Conservation (phyloP, 2,329 filamentous ascomycete species). For the Aspergillus hiratsukae region DNA sequence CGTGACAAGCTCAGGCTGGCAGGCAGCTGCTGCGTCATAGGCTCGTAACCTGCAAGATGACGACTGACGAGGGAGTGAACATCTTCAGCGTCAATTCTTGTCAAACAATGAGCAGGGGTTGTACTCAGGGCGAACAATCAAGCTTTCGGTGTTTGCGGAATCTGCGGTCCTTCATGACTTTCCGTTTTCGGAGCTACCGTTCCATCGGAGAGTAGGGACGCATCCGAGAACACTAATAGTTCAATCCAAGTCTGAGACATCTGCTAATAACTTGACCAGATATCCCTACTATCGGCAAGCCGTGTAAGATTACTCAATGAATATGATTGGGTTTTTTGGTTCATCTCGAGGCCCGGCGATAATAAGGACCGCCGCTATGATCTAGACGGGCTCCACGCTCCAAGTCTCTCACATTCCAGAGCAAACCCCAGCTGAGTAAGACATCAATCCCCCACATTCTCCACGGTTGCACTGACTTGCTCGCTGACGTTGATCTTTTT, state of each 20-base stretch:
- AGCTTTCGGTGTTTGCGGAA: not conserved
- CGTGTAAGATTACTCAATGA: not conserved
- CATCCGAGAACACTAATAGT: not conserved
- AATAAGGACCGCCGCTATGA: not conserved
- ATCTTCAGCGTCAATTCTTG: not conserved
- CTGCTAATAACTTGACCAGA: not conserved
- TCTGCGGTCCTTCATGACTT: not conserved
- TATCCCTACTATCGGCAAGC: not conserved
- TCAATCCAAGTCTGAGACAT: not conserved
- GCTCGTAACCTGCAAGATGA: not conserved
- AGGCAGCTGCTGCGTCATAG: not conserved
- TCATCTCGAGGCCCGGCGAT: not conserved
- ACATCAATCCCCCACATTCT: slow-evolving; percentile 14
- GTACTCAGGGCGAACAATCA: not conserved
- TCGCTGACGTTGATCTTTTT: not conserved
- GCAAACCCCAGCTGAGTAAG: not conserved
- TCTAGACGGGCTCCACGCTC: not conserved
- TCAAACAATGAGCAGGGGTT: not conserved
- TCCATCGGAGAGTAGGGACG: slow-evolving; percentile 8
- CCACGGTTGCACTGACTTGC: slow-evolving; percentile 7
- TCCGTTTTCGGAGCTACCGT: slow-evolving; percentile 16
- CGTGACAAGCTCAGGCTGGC: not conserved
- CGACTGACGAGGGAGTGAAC: not conserved
- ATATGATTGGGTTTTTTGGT: not conserved
- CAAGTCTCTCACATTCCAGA: slow-evolving; percentile 9